These are phyloP conservation scores for Suhomyces pyralidae DNA, from an alignment of 805 yeast genomes.

Conservation along the genomic window DNA sequence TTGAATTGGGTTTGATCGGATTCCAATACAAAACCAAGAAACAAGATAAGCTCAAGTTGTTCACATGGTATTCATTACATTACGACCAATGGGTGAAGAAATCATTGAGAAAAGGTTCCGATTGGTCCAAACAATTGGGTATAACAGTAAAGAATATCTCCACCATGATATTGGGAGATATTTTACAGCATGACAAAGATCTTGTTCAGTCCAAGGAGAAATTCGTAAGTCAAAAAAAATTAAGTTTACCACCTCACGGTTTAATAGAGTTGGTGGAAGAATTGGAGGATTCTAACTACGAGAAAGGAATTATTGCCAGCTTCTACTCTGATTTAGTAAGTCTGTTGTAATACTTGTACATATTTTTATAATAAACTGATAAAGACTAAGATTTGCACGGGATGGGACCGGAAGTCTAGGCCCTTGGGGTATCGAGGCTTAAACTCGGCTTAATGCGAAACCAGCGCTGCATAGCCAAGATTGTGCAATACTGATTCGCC, in stretches of 20 bases:
- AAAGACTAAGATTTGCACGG: not conserved
- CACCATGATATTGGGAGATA: conserved; percentile 38
- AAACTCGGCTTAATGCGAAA: not conserved
- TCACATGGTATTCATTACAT: conserved; percentile 57
- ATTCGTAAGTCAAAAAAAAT: conserved; percentile 31
- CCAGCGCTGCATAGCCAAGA: not conserved
- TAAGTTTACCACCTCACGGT: conserved; percentile 37
- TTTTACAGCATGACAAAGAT: conserved; percentile 36
- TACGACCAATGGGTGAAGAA: conserved; percentile 52
- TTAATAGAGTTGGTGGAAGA: conserved; percentile 24
- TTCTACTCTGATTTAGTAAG: conserved; percentile 10
- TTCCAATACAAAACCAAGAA: conserved; percentile 34
- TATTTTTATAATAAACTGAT: not conserved
- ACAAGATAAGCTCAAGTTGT: conserved; percentile 34
- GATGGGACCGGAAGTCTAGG: not conserved
- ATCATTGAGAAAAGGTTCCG: conserved; percentile 44
- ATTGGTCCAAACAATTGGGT: conserved; percentile 45
- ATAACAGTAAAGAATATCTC: conserved; percentile 42
- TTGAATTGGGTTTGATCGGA: conserved; percentile 61
- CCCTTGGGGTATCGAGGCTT: not conserved
- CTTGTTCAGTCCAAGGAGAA: conserved; percentile 20
- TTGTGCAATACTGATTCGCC: not conserved
- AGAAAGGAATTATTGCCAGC: conserved; percentile 14
- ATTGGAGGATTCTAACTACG: conserved; percentile 20
- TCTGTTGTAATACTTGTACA: not conserved